A percentile compares a stretch with the other conserved stretches of the same genome.
phyloP scores from a whole-genome alignment of 2,329 filamentous ascomycete species.

The Verticillium dahliae region DNA sequence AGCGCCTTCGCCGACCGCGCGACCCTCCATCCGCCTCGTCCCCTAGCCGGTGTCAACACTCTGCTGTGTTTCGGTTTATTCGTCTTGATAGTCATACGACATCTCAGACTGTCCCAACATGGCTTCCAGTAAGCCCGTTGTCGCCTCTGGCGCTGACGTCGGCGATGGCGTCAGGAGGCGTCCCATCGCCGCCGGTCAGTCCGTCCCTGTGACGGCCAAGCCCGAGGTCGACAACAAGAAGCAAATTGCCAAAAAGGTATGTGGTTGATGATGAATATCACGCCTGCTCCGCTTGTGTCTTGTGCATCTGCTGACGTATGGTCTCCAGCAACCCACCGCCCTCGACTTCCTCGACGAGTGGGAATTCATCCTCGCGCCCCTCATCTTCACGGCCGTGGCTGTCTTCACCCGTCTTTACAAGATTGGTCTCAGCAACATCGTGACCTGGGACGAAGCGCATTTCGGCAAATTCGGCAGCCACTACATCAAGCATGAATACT shows the following conservation, averaged over 20 bases:
- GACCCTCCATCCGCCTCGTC: neutral
- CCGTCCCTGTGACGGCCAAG: conserved; percentile 24
- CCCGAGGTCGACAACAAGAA: conserved; percentile 53
- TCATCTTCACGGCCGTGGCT: conserved; percentile 55
- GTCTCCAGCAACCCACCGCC: conserved; percentile 43
- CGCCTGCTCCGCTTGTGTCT: neutral
- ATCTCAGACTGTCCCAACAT: conserved; percentile 24
- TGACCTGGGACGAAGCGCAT: conserved; percentile 63
- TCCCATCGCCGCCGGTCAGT: conserved; percentile 38
- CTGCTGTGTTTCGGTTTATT: neutral
- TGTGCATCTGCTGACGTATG: conserved; percentile 14
- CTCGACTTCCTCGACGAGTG: conserved; percentile 57
- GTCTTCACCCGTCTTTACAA: conserved; percentile 64
- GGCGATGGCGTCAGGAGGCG: conserved; percentile 52
- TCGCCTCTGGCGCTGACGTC: conserved; percentile 55
- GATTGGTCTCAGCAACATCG: conserved; percentile 61
- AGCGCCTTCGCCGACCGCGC: neutral
- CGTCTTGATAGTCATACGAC: neutral
- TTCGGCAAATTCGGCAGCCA: conserved; percentile 98
- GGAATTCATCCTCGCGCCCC: conserved; percentile 54
- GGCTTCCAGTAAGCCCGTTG: conserved; percentile 47
- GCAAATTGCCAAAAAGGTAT: conserved; percentile 50
- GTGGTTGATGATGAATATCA: conserved; percentile 10
- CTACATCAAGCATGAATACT: conserved; percentile 98
- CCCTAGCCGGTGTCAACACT: neutral